Base-by-base conservation (phyloP, 2,329 filamentous ascomycete genomes). In the Pseudogymnoascus sp. region DNA sequence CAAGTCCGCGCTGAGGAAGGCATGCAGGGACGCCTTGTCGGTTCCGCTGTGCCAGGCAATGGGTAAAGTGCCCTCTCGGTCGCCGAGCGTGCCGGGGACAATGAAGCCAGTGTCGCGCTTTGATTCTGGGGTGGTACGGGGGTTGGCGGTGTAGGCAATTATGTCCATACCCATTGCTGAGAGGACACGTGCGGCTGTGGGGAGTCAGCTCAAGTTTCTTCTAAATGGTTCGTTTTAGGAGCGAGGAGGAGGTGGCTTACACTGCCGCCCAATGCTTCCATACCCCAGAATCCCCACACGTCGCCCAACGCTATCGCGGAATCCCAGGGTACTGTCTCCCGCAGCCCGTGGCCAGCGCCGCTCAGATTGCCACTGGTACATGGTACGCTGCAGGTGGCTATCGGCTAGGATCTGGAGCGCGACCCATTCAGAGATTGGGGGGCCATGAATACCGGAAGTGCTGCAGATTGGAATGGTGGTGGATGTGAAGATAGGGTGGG, bases 401-500 rank as follows among this genome's bases (percentile, higher is more conserved):
- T 81, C 76, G n/a, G 81, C 77, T 2, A 88, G 74, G 61, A 81
- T 79, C 67, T 85, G 86, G 78, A 87, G 78, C 29, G 87, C 72
- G 10, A 85, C 81, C 85, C 85, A 89, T 74, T 88, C 86, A 0
- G 84, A 78, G 59, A 88, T 88, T 62, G 85, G 83, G 0, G 86
- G 85, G 1, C 73, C 72, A 60, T 75, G 73, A 12, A 76, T 68
- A 5, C 74, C 74, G 4, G 69, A 73, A 6, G 71, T 71, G 10
- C 72, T 75, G 0, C 72, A 71, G 21, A 76, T 66, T 0, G 68
- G 62, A n/a, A 76, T 70, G n/a, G 69, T 63, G 2, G 73, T 70
- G 4, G 73, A 68, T 44, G 67, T 74, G 64, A 69, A 76, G 1
- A 76, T 64, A 0, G 68, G 69, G 1, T 67, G 66, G 0, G 69